Conservation (phyloP, 228 moss, liverwort and hornwort species). For the Sphagnum fallax region DNA sequence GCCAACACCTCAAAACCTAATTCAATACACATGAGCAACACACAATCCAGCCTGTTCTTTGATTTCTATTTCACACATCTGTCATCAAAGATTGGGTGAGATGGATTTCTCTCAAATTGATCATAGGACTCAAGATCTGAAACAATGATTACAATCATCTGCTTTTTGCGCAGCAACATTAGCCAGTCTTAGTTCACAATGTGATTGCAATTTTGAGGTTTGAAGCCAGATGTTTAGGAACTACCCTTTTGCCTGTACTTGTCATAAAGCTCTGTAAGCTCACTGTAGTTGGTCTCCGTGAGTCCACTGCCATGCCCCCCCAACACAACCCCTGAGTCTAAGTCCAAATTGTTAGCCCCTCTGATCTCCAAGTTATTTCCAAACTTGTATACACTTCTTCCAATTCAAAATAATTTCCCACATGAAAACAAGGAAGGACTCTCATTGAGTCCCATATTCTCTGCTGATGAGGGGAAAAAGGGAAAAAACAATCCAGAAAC, state of each 20-base stretch:
- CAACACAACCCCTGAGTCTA: not conserved
- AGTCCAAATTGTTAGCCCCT: too few relatives aligned
- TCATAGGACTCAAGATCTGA: not conserved
- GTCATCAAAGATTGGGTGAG: not conserved
- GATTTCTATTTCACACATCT: too few relatives aligned
- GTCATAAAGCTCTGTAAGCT: conserved; percentile 24
- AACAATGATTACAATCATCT: not conserved
- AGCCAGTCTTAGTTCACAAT: not conserved
- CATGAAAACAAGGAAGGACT: too few relatives aligned
- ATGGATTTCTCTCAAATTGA: not conserved
- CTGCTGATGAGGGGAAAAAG: not conserved
- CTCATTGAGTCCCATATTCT: too few relatives aligned
- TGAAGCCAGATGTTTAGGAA: not conserved
- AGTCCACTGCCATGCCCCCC: conserved; percentile 15
- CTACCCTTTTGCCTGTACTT: conserved; percentile 26
- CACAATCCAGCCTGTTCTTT: too few relatives aligned
- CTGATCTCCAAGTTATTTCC: too few relatives aligned
- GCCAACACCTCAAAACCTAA: conserved; percentile 46
- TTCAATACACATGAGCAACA: not conserved
- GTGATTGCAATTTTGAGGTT: not conserved
- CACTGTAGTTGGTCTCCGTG: conserved; percentile 26
- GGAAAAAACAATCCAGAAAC: not conserved
- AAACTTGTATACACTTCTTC: too few relatives aligned
- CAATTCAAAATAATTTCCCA: too few relatives aligned
- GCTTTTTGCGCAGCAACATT: not conserved